Evolutionary conservation across 2,329 filamentous ascomycete genomes (phyloP), one percentile per base, ranked within the genome.

Genomic region (Harringtonia aguacate): DNA sequence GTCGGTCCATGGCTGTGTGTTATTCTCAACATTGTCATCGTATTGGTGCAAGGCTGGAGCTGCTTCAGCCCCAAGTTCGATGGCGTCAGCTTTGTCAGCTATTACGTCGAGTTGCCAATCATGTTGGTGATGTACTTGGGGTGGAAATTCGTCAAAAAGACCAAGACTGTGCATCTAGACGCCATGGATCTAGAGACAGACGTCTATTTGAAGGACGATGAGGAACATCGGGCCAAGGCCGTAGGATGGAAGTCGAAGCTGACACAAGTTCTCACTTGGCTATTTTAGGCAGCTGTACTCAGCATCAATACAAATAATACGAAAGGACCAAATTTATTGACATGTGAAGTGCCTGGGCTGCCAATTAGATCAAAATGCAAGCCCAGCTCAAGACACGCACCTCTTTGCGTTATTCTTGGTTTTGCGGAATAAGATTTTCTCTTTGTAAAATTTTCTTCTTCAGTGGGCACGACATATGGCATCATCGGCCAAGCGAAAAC

Each of bases 41-140:
- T 83, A 4, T 64, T 82, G 2, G 68, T 81, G 0, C 79, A 82
- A 51, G 79, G 79, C 2, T 83, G 74, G 73, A 70, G 62, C 52
- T 75, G 69, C 43, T 82, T 83, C 60, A 77, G 70, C 35, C 76
- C 75, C 4, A 58, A 48, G 2, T 83, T 82, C 53, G 65, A 67
- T 39, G 64, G 61, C 2, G 74, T 81, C 13, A 68, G 72, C 53
- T 82, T 83, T 52, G 73, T 83, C 38, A 79, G 73, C 47, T 77
- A 68, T 50, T 81, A 83, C 52, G 68, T 83, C 31, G 75, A 81
- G 58, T 58, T 82, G 21, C 73, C 77, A 0, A 52, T 82, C 46
- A 77, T 82, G 68, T 49, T 73, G 15, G 55, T 72, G 14, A 71
- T 77, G 59, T 72, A 67, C 50, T 30, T 76, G 8, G 64, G 55